Percentiles rank a stretch among this genome's conserved stretches.
phyloP scores from a whole-genome alignment of 768 basidiomycete species.

The Amyloporia xantha region DNA sequence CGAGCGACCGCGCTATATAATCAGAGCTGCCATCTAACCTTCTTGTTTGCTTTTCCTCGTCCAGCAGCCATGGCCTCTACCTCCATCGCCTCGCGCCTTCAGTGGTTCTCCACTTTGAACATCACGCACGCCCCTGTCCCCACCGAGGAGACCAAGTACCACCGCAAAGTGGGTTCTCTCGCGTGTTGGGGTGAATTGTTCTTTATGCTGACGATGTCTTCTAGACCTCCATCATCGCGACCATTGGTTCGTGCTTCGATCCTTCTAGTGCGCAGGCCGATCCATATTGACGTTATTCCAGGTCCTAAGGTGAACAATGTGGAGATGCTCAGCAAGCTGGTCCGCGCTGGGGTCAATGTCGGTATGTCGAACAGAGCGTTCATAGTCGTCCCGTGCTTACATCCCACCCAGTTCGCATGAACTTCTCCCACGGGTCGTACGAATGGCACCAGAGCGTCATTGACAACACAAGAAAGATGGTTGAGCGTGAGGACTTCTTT shows the following conservation, averaged over 20 bases:
- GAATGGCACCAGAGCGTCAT: constrained; percentile 99
- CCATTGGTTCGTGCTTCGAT: constrained; percentile 74
- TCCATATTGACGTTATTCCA: constrained; percentile 28
- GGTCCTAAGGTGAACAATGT: constrained; percentile 93
- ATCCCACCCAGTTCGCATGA: constrained; percentile 83
- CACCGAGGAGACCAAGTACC: constrained; percentile 74
- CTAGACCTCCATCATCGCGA: constrained; percentile 98
- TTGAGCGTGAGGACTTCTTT: constrained; percentile 28
- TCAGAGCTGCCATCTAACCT: not conserved
- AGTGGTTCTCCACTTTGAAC: constrained; percentile 85
- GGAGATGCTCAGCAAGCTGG: constrained; percentile 80
- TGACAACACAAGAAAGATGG: constrained; percentile 89
- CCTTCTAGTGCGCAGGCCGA: no score
- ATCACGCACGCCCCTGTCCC: constrained; percentile 65
- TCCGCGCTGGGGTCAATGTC: constrained; percentile 93
- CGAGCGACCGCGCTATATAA: not conserved
- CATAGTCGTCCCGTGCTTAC: not conserved
- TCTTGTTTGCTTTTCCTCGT: not conserved
- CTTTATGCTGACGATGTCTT: constrained; percentile 1
- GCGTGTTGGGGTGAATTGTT: constrained; percentile 2
- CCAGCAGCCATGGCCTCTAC: constrained; percentile 16
- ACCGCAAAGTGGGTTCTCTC: constrained; percentile 70
- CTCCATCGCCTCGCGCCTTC: constrained; percentile 68
- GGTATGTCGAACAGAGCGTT: constrained; percentile 41
- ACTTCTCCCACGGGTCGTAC: constrained; percentile 98